Base-by-base conservation (phyloP, 192 early-diverging fungal species). In the Umbelopsis isabellina region DNA sequence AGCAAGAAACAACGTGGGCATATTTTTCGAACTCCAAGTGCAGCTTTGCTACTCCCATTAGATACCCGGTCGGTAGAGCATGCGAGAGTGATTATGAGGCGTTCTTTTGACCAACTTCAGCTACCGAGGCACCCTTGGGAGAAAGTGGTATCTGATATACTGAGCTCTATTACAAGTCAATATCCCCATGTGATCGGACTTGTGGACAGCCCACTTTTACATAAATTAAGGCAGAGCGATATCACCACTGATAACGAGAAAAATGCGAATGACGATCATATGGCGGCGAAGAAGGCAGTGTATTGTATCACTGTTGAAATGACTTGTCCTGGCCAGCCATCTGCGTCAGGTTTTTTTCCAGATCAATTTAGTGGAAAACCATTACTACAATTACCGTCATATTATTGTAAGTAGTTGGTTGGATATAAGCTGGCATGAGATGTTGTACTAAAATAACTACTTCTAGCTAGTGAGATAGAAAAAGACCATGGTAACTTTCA, bases 121-220 rank as follows among this genome's bases (percentile, higher is more conserved):
- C n/a, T 61, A 18, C 30, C 55, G 18, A 61, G 30, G 13, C 9
- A 35, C n/a, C 55, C 55, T 12, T 61, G 55, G 55, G 55, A 61
- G 30, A 25, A 18, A 6, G 30, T 61, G 3, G 8, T 61, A 3
- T 61, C 55, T 1, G 33, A 61, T 61, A 61, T 61, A n/a, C 55
- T 61, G 12, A 25, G 55, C 4, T 61, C 55, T 30, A 61, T 61
- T 35, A 61, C 55, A 2, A 61, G 55, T 27, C 55, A 61, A 33
- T 61, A 61, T 35, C 55, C 55, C 33, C 55, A 61, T 61, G 55
- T 61, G 55, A 61, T 61, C 55, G 55, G 55, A 61, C 55, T 61
- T 61, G 55, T 61, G 55, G 55, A 61, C 25, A 61, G 15, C 4
- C 55, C 55, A 4, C 55, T 35, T 35, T 18, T 61, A n/a, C 27